Evolutionary conservation across 176 grass and related monocot genomes (phyloP).

Genomic region (maize (Zea mays)): DNA sequence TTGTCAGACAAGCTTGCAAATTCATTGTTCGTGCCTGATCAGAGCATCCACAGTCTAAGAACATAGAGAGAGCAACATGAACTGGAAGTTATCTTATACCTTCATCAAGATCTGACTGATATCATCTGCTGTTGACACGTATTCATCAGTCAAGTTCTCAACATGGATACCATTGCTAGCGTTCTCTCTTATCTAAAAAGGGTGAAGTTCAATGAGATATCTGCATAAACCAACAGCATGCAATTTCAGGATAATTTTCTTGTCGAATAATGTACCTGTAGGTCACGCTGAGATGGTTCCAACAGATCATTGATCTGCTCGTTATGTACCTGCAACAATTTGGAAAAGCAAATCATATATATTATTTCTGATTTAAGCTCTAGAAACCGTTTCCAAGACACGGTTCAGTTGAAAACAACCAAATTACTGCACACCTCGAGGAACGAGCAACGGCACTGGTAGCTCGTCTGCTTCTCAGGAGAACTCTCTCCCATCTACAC

Average conservation of each 20-base stretch:
- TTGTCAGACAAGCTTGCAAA: neutral
- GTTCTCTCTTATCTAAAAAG: conserved; percentile 74
- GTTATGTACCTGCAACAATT: conserved; percentile 70
- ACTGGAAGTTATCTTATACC: conserved; percentile 44
- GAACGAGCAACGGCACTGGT: conserved; percentile 86
- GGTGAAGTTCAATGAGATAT: conserved; percentile 24
- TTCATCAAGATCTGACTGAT: conserved; percentile 89
- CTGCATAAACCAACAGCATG: neutral
- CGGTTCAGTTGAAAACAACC: conserved; percentile 3
- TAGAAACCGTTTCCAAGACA: neutral
- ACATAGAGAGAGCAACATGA: neutral
- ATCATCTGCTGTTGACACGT: conserved; percentile 73
- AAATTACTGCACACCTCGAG: conserved; percentile 63
- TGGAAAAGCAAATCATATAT: conserved; percentile 4
- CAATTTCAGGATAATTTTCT: conserved; percentile 11
- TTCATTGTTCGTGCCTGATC: neutral
- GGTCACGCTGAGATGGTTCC: conserved; percentile 87
- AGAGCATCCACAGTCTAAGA: neutral
- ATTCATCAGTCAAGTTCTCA: conserved; percentile 87
- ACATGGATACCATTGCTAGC: conserved; percentile 70
- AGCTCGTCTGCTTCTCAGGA: conserved; percentile 69
- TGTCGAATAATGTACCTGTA: conserved; percentile 61
- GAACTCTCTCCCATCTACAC: conserved; percentile 59
- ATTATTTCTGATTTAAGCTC: neutral
- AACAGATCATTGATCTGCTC: conserved; percentile 87